phyloP scores from a whole-genome alignment of 495 filamentous ascomycete species.

The Tuber umbilicatum region DNA sequence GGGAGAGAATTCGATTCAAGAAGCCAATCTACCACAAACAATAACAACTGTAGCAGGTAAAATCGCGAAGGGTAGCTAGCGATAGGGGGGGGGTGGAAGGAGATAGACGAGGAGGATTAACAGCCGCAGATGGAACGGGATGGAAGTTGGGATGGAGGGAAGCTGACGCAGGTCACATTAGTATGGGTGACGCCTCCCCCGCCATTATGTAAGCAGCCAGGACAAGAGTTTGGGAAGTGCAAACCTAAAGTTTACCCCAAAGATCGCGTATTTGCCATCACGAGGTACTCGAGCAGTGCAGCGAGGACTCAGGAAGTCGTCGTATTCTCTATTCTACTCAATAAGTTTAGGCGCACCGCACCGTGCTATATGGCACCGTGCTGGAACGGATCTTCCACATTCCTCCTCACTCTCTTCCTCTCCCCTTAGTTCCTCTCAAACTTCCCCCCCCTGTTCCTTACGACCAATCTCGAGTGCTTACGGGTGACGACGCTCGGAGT shows the following conservation, averaged over 20 bases:
- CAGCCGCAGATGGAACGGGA: constrained; percentile 13
- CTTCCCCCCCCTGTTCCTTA: not conserved
- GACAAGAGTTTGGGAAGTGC: not conserved
- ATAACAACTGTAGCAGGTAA: constrained; percentile 4
- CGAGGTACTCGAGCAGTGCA: constrained; percentile 5
- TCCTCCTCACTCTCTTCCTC: not conserved
- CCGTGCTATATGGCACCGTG: not conserved
- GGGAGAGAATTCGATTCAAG: constrained; percentile 1
- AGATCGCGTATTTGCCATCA: constrained; percentile 9
- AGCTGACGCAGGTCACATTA: constrained; percentile 26
- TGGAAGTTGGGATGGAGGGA: constrained; percentile 19
- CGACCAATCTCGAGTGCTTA: not conserved
- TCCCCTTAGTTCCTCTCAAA: not conserved
- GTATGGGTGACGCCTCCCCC: constrained; percentile 26
- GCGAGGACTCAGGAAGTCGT: not conserved
- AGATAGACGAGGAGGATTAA: not conserved
- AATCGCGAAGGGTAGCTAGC: not conserved
- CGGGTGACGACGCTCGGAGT: not conserved
- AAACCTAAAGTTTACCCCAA: not conserved
- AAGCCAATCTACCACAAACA: constrained; percentile 3
- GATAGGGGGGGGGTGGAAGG: not conserved
- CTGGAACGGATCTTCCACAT: not conserved
- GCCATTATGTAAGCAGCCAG: constrained; percentile 29
- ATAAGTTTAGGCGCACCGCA: not conserved
- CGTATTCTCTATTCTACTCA: not conserved